phyloP scores from a whole-genome alignment of 805 yeast genomes.

The Saccharomyces eubayanus region DNA sequence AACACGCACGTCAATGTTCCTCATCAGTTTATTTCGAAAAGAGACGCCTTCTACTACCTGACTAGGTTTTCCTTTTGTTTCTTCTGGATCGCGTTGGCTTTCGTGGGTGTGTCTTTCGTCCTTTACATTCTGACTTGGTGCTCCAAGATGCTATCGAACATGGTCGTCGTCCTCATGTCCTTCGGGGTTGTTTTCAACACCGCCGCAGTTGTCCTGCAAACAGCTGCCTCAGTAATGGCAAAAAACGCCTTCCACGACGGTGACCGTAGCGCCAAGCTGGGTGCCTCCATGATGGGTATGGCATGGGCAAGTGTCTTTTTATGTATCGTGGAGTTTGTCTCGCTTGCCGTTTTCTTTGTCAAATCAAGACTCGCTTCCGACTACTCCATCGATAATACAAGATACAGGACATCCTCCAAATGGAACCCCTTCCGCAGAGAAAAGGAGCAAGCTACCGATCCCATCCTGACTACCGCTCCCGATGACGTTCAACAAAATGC shows the following conservation, averaged over 20 bases:
- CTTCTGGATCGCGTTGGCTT: constrained; percentile 50
- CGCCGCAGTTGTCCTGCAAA: constrained; percentile 61
- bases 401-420: neutral
- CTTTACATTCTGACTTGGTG: constrained; percentile 48
- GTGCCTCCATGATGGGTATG: constrained; percentile 51
- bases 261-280: constrained; percentile 40
- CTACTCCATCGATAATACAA: neutral
- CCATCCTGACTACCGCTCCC: neutral
- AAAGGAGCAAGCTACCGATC: constrained; percentile 1
- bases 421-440: constrained; percentile 9
- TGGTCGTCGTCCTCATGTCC: constrained; percentile 43
- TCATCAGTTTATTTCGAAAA: constrained; percentile 40
- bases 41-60: constrained; percentile 54
- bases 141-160: constrained; percentile 46
- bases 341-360: constrained; percentile 1
- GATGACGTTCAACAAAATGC: neutral
- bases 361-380: neutral
- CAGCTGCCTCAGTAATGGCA: constrained; percentile 73
- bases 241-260: constrained; percentile 53
- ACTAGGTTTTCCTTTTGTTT: constrained; percentile 61
- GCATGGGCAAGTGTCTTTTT: constrained; percentile 62
- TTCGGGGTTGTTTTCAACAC: constrained; percentile 47
- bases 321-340: constrained; percentile 9
- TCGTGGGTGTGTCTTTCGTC: constrained; percentile 54
- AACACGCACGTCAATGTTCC: constrained; percentile 48